Evolutionary conservation across 805 yeast species (phyloP).

Genomic region (Candida cerambycidarum): DNA sequence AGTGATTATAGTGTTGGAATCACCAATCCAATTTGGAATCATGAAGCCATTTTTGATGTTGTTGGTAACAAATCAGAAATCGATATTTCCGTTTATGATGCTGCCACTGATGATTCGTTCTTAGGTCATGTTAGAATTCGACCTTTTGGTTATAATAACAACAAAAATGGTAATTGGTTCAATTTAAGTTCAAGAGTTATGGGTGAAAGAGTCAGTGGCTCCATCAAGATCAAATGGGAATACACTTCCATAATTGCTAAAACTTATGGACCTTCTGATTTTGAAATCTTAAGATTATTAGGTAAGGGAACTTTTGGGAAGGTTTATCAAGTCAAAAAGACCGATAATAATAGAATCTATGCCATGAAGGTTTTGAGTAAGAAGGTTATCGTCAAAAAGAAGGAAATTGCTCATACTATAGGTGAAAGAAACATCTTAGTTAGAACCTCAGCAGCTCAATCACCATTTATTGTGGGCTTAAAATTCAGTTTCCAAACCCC

Average conservation of each 20-base stretch:
- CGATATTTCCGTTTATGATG: slow-evolving; percentile 89
- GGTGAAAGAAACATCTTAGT: slow-evolving; percentile 96
- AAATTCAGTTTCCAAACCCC: slow-evolving; percentile 97
- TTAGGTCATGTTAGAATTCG: slow-evolving; percentile 78
- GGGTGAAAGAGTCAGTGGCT: slow-evolving; percentile 77
- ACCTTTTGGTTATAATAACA: slow-evolving; percentile 54
- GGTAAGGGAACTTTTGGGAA: slow-evolving; percentile 99
- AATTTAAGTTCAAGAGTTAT: slow-evolving; percentile 68
- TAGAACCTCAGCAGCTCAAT: slow-evolving; percentile 82
- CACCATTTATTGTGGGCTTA: slow-evolving; percentile 93
- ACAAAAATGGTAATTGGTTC: slow-evolving; percentile 62
- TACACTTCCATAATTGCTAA: slow-evolving; percentile 64
- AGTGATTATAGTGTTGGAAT: slow-evolving; percentile 21
- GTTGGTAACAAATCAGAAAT: slow-evolving; percentile 79
- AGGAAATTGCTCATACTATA: slow-evolving; percentile 96
- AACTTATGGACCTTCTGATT: slow-evolving; percentile 91
- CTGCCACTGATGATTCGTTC: slow-evolving; percentile 75
- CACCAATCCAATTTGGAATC: slow-evolving; percentile 83
- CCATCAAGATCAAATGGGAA: slow-evolving; percentile 71
- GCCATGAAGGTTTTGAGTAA: slow-evolving; percentile 97
- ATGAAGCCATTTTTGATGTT: slow-evolving; percentile 90
- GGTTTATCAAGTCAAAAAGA: slow-evolving; percentile 92
- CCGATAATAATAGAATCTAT: slow-evolving; percentile 85
- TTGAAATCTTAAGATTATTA: slow-evolving; percentile 82
- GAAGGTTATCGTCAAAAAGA: slow-evolving; percentile 92